Evolutionary conservation across 345 rosid species (phyloP).

Genomic region (Pistacia atlantica): DNA sequence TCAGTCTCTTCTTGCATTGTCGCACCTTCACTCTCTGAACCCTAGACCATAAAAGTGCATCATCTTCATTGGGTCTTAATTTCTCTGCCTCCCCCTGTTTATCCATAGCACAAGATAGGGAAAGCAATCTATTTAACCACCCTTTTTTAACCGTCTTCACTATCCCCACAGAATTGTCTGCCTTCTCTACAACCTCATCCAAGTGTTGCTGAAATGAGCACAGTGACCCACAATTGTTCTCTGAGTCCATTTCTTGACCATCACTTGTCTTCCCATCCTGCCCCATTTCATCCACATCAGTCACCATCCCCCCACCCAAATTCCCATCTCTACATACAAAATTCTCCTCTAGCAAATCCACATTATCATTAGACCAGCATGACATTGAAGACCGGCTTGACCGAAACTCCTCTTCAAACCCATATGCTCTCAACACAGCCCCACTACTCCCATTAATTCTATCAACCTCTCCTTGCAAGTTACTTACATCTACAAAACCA

Average conservation of each 20-base stretch:
- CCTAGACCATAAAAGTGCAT: slow-evolving; percentile 31
- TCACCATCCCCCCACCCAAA: slow-evolving; percentile 29
- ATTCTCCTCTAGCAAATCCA: slow-evolving; percentile 29
- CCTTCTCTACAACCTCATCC: slow-evolving; percentile 33
- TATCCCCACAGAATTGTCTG: slow-evolving; percentile 24
- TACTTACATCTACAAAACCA: slow-evolving; percentile 25
- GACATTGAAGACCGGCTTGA: slow-evolving; percentile 49
- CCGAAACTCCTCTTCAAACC: slow-evolving; percentile 49
- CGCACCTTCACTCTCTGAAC: slow-evolving; percentile 71
- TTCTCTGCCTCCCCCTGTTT: slow-evolving; percentile 39
- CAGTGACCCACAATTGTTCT: slow-evolving; percentile 21
- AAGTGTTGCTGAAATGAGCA: slow-evolving; percentile 26
- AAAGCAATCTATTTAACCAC: slow-evolving; percentile 65
- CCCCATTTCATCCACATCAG: slow-evolving; percentile 31
- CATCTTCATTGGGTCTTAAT: slow-evolving; percentile 35
- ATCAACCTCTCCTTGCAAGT: slow-evolving; percentile 33
- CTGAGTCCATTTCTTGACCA: slow-evolving; percentile 24
- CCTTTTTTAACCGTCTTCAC: slow-evolving; percentile 49
- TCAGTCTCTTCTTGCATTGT: slow-evolving; percentile 52
- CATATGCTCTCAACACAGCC: slow-evolving; percentile 50
- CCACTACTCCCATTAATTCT: slow-evolving; percentile 45
- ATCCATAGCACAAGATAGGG: slow-evolving; percentile 57
- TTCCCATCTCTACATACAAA: slow-evolving; percentile 40
- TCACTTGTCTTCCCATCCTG: slow-evolving; percentile 22
- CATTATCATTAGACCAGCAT: slow-evolving; percentile 37